These are phyloP conservation scores for Pythium sp. DNA, from an alignment of 352 stramenopile genomes.

Conservation along the genomic window DNA sequence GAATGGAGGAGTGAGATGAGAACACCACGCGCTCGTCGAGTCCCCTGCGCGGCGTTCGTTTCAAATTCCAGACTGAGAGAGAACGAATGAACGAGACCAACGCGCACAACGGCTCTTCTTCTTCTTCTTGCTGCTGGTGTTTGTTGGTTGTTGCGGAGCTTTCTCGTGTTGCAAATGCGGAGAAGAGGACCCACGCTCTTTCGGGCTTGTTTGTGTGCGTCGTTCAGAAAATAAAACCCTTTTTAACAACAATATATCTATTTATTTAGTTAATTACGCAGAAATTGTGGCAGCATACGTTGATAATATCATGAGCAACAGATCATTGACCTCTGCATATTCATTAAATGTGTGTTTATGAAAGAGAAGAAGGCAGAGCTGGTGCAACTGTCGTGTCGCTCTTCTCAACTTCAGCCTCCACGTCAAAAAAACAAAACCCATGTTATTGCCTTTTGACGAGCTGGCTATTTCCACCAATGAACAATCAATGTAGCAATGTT, in stretches of 20 bases:
- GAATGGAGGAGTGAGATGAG: background rate
- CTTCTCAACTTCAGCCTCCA: slow-evolving; percentile 10
- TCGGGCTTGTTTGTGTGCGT: background rate
- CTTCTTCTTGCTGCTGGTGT: background rate
- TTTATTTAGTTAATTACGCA: background rate
- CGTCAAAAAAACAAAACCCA: slow-evolving; percentile 9
- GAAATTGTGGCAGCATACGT: background rate
- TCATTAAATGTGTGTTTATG: fast-evolving
- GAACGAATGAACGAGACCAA: background rate
- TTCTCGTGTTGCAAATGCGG: slow-evolving; percentile 5
- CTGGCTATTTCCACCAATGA: background rate
- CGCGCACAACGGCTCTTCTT: background rate
- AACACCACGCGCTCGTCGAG: no score
- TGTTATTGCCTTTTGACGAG: background rate
- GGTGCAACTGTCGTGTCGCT: slow-evolving; percentile 2
- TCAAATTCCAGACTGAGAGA: slow-evolving; percentile 19
- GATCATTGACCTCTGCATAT: background rate
- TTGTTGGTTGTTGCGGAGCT: background rate
- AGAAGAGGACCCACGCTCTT: background rate
- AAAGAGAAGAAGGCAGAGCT: background rate
- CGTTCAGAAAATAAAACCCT: background rate
- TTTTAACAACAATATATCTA: background rate
- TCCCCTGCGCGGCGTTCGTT: slow-evolving; percentile 8
- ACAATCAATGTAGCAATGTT: background rate
- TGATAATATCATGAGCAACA: background rate